Evolutionary conservation across 352 stramenopile species (phyloP).

Genomic region (Pythium pyrilobum): DNA sequence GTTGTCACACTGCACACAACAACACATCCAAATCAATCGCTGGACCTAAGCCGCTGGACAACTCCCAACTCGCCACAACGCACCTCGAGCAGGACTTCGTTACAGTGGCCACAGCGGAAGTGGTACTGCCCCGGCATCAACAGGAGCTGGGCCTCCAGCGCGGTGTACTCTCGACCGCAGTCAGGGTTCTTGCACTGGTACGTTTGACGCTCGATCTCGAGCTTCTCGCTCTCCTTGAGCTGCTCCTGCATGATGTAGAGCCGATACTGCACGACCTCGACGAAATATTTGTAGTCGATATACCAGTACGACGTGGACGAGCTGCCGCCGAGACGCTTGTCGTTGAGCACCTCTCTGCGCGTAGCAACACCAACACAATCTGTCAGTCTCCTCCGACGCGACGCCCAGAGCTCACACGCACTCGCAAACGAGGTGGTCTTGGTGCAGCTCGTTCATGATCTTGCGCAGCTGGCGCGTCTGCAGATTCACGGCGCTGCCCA

Average conservation of each 20-base stretch:
- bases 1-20: constrained; percentile 59
- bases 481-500: constrained; percentile 84
- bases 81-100: constrained; percentile 73
- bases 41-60: neutral
- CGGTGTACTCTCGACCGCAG: constrained; percentile 84
- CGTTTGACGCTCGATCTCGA: constrained; percentile 85
- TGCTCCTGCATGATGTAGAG: constrained; percentile 87
- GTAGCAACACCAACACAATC: neutral
- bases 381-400: neutral
- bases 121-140: constrained; percentile 79
- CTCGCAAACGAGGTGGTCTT: constrained; percentile 84
- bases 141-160: constrained; percentile 75
- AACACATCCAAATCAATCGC: neutral
- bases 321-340: constrained; percentile 78
- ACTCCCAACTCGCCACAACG: neutral
- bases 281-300: constrained; percentile 92
- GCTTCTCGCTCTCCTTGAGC: constrained; percentile 78
- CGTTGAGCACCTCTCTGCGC: constrained; percentile 77
- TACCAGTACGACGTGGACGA: constrained; percentile 89
- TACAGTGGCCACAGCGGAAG: constrained; percentile 85
- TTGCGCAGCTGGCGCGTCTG: constrained; percentile 87
- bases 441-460: constrained; percentile 85
- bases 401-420: constrained; percentile 19
- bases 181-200: constrained; percentile 84
- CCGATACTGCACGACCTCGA: constrained; percentile 85